These are phyloP conservation scores for Fusarium ambrosium DNA, from an alignment of 2,329 filamentous ascomycete species.

Conservation along the genomic window DNA sequence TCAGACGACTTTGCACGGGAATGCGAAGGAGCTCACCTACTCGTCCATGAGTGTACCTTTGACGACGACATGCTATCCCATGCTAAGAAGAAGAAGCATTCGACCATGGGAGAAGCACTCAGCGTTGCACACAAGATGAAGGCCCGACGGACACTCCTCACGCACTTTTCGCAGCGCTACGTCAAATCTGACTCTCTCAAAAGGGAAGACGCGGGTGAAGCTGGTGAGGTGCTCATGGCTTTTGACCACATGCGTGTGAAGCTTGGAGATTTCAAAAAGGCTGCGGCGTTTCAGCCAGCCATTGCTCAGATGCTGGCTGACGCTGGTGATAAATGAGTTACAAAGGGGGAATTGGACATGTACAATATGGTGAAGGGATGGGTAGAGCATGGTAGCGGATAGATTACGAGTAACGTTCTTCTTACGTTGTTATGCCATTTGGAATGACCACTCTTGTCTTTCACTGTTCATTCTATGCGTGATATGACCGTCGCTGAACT, in stretches of 20 bases:
- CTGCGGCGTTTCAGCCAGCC: slow-evolving; percentile 58
- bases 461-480: not conserved
- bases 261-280: slow-evolving; percentile 77
- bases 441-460: not conserved
- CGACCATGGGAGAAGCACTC: slow-evolving; percentile 88
- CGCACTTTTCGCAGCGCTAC: slow-evolving; percentile 96
- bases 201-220: slow-evolving; percentile 50
- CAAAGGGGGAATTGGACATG: not conserved
- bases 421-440: not conserved
- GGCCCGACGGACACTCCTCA: slow-evolving; percentile 84
- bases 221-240: slow-evolving; percentile 72
- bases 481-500: not conserved
- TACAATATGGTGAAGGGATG: no score
- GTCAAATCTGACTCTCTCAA: slow-evolving; percentile 68
- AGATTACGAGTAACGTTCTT: not conserved
- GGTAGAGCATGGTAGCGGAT: not conserved
- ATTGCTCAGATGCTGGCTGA: slow-evolving; percentile 41
- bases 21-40: slow-evolving; percentile 81
- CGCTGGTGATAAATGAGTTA: slow-evolving; percentile 24
- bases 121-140: slow-evolving; percentile 82
- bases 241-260: slow-evolving; percentile 85
- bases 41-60: slow-evolving; percentile 97
- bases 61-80: slow-evolving; percentile 85
- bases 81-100: slow-evolving; percentile 90
- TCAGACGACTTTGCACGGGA: slow-evolving; percentile 76